A percentile compares a stretch with the other conserved stretches of the same genome.
Evolutionary conservation across 116 monocot species (phyloP).

Genomic region (Cymodocea nodosa): DNA sequence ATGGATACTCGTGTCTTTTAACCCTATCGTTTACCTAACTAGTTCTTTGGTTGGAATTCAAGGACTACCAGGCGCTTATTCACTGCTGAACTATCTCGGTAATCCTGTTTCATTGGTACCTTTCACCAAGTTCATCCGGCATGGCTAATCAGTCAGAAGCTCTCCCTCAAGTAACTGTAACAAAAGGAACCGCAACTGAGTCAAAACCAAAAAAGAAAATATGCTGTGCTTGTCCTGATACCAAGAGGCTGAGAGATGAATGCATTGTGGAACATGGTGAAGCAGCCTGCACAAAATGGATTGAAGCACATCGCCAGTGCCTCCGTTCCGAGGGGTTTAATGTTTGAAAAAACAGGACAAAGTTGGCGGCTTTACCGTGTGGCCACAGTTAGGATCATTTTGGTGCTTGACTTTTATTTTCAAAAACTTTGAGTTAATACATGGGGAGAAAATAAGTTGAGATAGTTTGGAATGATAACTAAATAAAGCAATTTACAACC

Average conservation of each 20-base stretch:
- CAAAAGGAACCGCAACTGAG: constrained; percentile 3
- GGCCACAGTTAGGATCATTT: background rate
- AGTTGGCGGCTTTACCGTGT: background rate
- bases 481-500: too few relatives aligned
- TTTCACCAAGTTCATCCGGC: background rate
- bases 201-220: constrained; percentile 68
- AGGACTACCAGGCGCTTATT: too few relatives aligned
- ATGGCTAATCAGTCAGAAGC: background rate
- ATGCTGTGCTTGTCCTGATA: constrained; percentile 65
- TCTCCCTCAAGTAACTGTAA: constrained; percentile 1
- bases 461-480: too few relatives aligned
- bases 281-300: constrained; percentile 60
- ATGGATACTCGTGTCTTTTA: too few relatives aligned
- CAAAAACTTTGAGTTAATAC: background rate
- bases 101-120: background rate
- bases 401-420: background rate
- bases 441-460: background rate
- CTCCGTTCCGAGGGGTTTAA: constrained; percentile 88
- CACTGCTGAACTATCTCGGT: background rate
- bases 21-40: too few relatives aligned
- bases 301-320: constrained; percentile 74
- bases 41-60: too few relatives aligned
- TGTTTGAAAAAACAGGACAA: constrained; percentile 11
- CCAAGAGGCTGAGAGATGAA: constrained; percentile 70
- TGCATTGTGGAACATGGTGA: constrained; percentile 90